Evolutionary conservation across 257 asterid species (phyloP), one percentile per base, ranked within the genome.

Genomic region (Scutellaria galericulata): DNA sequence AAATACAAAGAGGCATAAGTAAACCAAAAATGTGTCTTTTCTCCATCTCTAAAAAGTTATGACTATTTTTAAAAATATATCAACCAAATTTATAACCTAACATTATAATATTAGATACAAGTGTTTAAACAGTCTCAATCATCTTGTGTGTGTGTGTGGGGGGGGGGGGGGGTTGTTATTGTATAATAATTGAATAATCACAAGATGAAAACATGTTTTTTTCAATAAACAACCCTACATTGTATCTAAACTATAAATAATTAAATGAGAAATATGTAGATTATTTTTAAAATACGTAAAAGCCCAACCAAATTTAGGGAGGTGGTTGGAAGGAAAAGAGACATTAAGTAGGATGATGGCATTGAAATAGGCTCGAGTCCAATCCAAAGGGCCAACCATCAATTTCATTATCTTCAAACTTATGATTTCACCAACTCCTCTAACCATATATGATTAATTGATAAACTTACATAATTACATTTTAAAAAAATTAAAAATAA

Each of bases 351-450:
- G 13, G 47, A 7, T 18, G 75, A 59, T 40, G 61, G 51, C 69
- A 18, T 18, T 60, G 53, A 60, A 60, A 60, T 18, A 59, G 76
- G 76, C 63, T 50, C 37, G 15, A 71, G 40, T 60, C 44, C 68
- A 59, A 22, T 71, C 53, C 5, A 46, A 59, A 54, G 68, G 68
- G 75, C 60, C 68, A 59, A 71, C 27, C 14, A 13, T 11, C 14
- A 13, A 57, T 44, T 61, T 71, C 13, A 35, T 10, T 59, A 47
- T 9, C 15, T 47, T 47, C 45, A 8, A 47, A 60, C 37, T 31
- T 31, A 48, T 15, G n/a, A 6, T 60, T 71, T 71, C 69, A 47
- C 51, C 60, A 47, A 71, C 68, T 59, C 61, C 31, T 59, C 12
- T 9, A 13, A 3, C 48, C 48, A 59, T 59, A 37, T 35, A 35